A percentile compares a stretch with the other conserved stretches of the same genome.
phyloP scores from a whole-genome alignment of 2,329 filamentous ascomycete species.

The Nemania sp. region DNA sequence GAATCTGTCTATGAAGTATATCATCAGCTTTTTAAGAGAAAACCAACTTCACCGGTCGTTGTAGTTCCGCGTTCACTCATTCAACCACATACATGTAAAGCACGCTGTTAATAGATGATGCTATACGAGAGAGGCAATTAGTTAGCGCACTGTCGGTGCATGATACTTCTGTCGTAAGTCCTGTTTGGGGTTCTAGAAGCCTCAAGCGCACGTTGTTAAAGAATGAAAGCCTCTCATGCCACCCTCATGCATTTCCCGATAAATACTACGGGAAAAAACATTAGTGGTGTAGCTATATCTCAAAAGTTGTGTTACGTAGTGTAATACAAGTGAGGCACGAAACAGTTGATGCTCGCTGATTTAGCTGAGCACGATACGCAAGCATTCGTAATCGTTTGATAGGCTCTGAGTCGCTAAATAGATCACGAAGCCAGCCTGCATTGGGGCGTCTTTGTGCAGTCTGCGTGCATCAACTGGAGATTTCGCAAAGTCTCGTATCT shows the following conservation, averaged over 20 bases:
- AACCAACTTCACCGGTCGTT: too few species aligned
- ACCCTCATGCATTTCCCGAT: too few species aligned
- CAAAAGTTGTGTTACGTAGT: too few species aligned
- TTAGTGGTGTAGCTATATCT: too few species aligned
- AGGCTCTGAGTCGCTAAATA: neutral
- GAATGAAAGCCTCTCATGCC: too few species aligned
- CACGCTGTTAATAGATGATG: neutral
- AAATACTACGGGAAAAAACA: too few species aligned
- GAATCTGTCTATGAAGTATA: too few species aligned
- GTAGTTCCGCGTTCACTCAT: too few species aligned
- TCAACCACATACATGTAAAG: neutral
- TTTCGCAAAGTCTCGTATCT: slow-evolving; percentile 2
- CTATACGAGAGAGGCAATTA: neutral
- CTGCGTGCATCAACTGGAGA: neutral
- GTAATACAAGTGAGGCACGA: too few species aligned
- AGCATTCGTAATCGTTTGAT: neutral
- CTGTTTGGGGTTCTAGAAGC: neutral
- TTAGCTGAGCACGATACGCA: neutral
- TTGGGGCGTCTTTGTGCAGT: slow-evolving; percentile 6
- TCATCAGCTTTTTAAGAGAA: too few species aligned
- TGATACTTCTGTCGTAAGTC: neutral
- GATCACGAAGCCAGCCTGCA: neutral
- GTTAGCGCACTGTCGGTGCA: too few species aligned
- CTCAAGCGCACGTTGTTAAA: neutral
- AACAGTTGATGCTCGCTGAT: too few species aligned